Conservation (phyloP, 257 asterid species). For the Nicotiana tomentosiformis region DNA sequence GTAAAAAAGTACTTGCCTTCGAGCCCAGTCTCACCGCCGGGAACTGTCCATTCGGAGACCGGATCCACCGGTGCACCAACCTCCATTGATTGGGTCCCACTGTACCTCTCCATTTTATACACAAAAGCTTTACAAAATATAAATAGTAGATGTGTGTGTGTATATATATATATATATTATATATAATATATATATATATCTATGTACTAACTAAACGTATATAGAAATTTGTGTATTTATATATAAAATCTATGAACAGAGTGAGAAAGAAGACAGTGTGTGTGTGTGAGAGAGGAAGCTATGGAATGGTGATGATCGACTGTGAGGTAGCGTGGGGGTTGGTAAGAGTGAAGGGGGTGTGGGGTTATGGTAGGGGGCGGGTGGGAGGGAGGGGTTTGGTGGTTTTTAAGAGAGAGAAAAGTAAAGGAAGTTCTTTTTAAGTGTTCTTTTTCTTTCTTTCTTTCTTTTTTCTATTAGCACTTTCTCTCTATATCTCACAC, state of each 20-base stretch:
- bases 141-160: neutral
- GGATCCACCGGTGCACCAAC: slow-evolving; percentile 49
- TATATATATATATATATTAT: neutral
- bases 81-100: slow-evolving; percentile 56
- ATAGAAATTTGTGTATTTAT: neutral
- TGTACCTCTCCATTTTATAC: slow-evolving; percentile 41
- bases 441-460: neutral
- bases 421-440: neutral
- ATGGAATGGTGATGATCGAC: slow-evolving; percentile 8
- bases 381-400: neutral
- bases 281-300: neutral
- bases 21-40: slow-evolving; percentile 73
- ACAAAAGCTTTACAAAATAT: too few species aligned
- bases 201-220: slow-evolving; percentile 7
- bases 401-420: slow-evolving; percentile 11
- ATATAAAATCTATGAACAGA: slow-evolving; percentile 5
- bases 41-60: slow-evolving; percentile 68
- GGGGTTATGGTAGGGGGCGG: neutral
- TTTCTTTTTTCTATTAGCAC: neutral
- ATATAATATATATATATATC: neutral
- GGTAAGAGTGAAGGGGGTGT: neutral
- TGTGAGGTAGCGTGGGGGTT: slow-evolving; percentile 5
- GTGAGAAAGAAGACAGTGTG: slow-evolving; percentile 6
- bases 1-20: slow-evolving; percentile 36
- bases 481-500: slow-evolving; percentile 12